These are phyloP conservation scores for Lepidium africanum DNA, from an alignment of 345 rosid genomes.

Conservation along the genomic window DNA sequence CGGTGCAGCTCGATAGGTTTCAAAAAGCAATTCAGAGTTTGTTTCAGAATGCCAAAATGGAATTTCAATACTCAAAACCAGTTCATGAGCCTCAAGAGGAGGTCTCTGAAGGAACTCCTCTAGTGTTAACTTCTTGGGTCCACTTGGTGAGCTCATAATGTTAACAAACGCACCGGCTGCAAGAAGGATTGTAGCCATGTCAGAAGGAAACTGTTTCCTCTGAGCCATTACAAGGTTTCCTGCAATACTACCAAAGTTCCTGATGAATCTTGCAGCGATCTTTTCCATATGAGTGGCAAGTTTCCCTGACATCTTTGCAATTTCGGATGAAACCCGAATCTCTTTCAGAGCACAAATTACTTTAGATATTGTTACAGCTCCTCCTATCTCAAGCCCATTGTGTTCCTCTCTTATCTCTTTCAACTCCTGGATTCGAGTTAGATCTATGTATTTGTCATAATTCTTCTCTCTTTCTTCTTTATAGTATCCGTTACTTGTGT, in stretches of 20 bases:
- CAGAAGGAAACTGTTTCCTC: constrained; percentile 69
- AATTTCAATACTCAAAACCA: constrained; percentile 53
- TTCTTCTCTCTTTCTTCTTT: constrained; percentile 40
- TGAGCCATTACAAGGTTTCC: constrained; percentile 88
- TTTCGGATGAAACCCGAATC: neutral
- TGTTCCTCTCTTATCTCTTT: constrained; percentile 33
- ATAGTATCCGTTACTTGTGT: constrained; percentile 65
- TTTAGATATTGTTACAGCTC: constrained; percentile 64
- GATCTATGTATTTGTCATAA: constrained; percentile 49
- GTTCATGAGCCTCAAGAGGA: constrained; percentile 42
- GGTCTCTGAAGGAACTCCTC: constrained; percentile 58
- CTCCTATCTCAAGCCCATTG: constrained; percentile 67
- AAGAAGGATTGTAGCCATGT: constrained; percentile 69
- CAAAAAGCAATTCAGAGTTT: constrained; percentile 36
- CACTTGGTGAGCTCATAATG: constrained; percentile 23
- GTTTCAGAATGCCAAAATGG: constrained; percentile 18
- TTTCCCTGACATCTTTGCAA: constrained; percentile 36
- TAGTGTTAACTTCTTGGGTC: constrained; percentile 35
- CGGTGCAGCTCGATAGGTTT: constrained; percentile 80
- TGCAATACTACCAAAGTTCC: constrained; percentile 69
- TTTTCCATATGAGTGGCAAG: constrained; percentile 75
- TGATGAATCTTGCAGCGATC: constrained; percentile 48
- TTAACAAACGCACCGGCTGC: constrained; percentile 51
- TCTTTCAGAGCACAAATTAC: constrained; percentile 49
- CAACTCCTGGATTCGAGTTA: constrained; percentile 52